Conservation (phyloP, 306 rosid species). For the Quercus suber region DNA sequence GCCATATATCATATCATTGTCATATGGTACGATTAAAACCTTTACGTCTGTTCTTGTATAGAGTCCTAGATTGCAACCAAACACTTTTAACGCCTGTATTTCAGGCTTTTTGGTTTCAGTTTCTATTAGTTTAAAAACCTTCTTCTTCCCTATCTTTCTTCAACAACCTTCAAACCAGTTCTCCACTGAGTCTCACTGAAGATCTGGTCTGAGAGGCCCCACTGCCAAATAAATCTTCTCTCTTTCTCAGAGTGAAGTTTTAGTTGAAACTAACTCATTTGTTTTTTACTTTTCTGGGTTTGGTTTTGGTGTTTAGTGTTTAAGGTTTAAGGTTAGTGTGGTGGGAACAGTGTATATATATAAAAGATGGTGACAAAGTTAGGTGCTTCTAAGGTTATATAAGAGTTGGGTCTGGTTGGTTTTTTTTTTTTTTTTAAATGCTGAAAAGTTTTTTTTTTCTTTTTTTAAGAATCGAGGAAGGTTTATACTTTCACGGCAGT, state of each 20-base stretch:
- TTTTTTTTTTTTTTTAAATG: background rate
- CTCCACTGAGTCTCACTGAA: background rate
- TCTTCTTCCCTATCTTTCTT: background rate
- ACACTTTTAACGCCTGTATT: conserved; percentile 22
- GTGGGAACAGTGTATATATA: background rate
- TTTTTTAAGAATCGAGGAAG: conserved; percentile 15
- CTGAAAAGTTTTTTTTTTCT: background rate
- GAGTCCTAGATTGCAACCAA: background rate
- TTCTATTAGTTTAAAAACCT: background rate
- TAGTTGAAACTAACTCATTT: background rate
- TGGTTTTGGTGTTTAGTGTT: background rate
- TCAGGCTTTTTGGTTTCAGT: conserved; percentile 21
- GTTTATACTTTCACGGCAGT: conserved; percentile 28
- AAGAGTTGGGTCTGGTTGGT: conserved; percentile 15
- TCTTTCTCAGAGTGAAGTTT: background rate
- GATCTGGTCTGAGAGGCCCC: background rate
- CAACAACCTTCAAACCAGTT: background rate
- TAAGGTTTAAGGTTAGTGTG: background rate
- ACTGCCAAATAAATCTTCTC: background rate
- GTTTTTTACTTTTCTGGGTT: conserved; percentile 17
- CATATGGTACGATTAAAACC: background rate
- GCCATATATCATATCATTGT: too few relatives aligned
- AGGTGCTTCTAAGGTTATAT: background rate
- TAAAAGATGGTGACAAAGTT: background rate
- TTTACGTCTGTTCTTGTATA: background rate